These are phyloP conservation scores for Arxiozyma slooffiae DNA, from an alignment of 1,139 yeast genomes.

Conservation along the genomic window DNA sequence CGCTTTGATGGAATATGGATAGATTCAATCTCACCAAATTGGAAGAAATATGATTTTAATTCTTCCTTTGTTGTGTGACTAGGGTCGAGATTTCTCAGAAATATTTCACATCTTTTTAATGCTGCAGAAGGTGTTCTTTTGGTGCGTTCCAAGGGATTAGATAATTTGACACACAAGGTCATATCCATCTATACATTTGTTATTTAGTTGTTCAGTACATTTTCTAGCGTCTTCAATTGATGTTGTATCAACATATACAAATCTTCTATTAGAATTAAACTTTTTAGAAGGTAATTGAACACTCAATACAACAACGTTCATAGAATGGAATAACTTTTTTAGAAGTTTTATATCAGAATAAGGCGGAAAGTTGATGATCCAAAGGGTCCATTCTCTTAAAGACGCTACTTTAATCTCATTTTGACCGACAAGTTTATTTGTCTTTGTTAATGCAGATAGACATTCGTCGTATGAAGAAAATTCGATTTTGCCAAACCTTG, in stretches of 20 bases:
- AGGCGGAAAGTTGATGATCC: conserved; percentile 62
- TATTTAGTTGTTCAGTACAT: conserved; percentile 42
- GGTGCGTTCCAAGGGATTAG: conserved; percentile 41
- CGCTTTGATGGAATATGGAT: conserved; percentile 37
- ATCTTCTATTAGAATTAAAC: conserved; percentile 49
- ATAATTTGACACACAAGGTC: conserved; percentile 47
- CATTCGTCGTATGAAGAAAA: conserved; percentile 43
- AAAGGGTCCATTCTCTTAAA: conserved; percentile 29
- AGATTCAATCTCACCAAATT: conserved; percentile 42
- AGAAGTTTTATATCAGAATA: conserved; percentile 37
- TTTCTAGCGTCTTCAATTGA: conserved; percentile 38
- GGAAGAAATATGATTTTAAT: conserved; percentile 32
- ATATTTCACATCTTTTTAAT: conserved; percentile 46
- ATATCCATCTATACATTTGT: conserved; percentile 27
- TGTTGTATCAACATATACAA: conserved; percentile 62
- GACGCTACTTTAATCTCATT: conserved; percentile 37
- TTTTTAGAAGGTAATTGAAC: conserved; percentile 61
- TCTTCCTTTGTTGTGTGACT: conserved; percentile 26
- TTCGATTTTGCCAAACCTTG: conserved; percentile 43
- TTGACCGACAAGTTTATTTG: conserved; percentile 40
- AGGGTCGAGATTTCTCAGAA: conserved; percentile 45
- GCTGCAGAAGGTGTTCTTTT: conserved; percentile 36
- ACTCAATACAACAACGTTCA: conserved; percentile 40
- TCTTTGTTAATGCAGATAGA: conserved; percentile 52
- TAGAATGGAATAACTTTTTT: conserved; percentile 25